Evolutionary conservation across 805 yeast species (phyloP), one percentile per base, ranked within the genome.

Genomic region (Pichia insulana): DNA sequence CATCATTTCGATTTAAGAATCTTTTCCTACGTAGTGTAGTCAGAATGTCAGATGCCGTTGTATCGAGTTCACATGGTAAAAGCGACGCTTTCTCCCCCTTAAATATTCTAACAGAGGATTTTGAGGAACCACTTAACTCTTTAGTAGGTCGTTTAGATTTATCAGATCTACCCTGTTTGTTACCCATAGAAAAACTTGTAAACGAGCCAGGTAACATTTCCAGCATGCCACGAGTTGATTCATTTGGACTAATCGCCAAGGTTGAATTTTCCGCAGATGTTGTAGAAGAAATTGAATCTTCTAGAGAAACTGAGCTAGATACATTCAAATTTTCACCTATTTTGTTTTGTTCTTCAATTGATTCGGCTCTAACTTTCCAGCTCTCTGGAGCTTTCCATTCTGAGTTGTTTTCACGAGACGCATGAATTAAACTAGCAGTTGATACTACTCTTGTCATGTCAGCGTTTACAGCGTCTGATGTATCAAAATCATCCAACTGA

Each of bases 21-120:
- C 88, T 83, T 61, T 90, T 89, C 46, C 83, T 76, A 49, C 83
- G 84, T 19, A 87, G 73, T 37, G 74, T 71, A 27, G 74, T 76
- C 32, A 90, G 66, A 40, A 92, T 64, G 37, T 87, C 95, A 7
- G 77, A 71, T 0, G 87, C 84, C 0, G 90, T 76, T 2, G 88
- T 83, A 44, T 82, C 84, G 28, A 83, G 70, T 0, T 90, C 76
- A 55, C 95, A 81, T 13, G 88, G 77, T 17, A 90, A 65, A 1
- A 96, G 85, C 0, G 80, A 69, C 13, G 92, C 83, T 50, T 87
- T 89, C 44, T 85, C 95, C 40, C 78, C 83, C 45, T 83, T 78
- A 64, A 83, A 88, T 2, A 90, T 80, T 46, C 95, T 77, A 18
- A 90, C 56, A 0, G 63, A 59, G 1, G 65, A 60, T 34, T 56